These are phyloP conservation scores for Fragaria vesca DNA, from an alignment of 306 rosid species.

Conservation along the genomic window DNA sequence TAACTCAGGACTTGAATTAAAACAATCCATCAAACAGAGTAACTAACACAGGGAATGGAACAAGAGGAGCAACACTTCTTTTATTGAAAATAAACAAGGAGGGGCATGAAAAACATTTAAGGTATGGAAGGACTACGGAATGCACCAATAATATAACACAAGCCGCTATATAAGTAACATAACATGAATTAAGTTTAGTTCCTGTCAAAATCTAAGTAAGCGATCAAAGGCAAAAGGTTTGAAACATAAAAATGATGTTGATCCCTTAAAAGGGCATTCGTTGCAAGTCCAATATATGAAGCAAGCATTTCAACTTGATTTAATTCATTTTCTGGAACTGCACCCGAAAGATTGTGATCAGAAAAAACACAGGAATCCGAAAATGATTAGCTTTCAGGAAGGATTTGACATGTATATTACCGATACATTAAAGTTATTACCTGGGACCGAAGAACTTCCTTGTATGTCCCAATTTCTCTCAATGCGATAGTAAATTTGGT, in stretches of 20 bases:
- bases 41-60: conserved; percentile 4
- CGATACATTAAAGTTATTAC: conserved; percentile 32
- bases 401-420: not conserved
- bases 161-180: not conserved
- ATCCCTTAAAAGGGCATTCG: not conserved
- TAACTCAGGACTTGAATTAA: conserved; percentile 5
- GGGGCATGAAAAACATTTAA: not conserved
- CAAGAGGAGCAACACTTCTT: not conserved
- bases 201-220: not conserved
- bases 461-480: conserved; percentile 99
- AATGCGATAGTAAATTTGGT: conserved; percentile 96
- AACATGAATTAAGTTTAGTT: not conserved
- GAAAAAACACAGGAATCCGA: not conserved
- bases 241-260: not conserved
- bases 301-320: not conserved
- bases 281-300: not conserved
- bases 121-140: not conserved
- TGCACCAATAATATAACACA: not conserved
- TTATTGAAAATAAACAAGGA: not conserved
- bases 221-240: not conserved
- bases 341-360: not conserved
- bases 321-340: conserved; percentile 3
- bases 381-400: not conserved
- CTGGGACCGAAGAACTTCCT: conserved; percentile 99
- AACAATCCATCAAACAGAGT: not conserved